Evolutionary conservation across 305 asterid genomes (phyloP).

Genomic region (Andrographis paniculata): DNA sequence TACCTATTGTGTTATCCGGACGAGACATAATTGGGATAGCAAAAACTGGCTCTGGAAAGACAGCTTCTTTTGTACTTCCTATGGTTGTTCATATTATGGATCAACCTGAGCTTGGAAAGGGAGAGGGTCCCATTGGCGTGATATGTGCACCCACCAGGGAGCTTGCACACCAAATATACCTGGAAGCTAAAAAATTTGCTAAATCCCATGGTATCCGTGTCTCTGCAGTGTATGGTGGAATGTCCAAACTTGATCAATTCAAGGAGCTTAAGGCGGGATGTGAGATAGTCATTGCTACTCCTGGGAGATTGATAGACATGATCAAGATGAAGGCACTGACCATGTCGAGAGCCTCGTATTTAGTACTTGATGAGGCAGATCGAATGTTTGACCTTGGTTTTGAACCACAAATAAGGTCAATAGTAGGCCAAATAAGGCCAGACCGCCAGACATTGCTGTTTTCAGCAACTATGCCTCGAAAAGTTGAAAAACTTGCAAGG

Average conservation of each 20-base stretch:
- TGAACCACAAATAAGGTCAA: conserved; percentile 94
- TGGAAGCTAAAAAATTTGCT: conserved; percentile 91
- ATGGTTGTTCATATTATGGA: conserved; percentile 94
- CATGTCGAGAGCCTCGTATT: conserved; percentile 75
- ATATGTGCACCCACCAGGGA: conserved; percentile 98
- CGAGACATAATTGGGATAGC: conserved; percentile 94
- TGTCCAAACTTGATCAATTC: conserved; percentile 95
- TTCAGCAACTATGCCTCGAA: conserved; percentile 97
- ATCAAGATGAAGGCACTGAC: conserved; percentile 87
- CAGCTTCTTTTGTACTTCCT: conserved; percentile 93
- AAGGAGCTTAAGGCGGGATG: conserved; percentile 98
- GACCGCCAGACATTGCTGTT: conserved; percentile 92
- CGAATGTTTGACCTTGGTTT: conserved; percentile 99
- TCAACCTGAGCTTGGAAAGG: conserved; percentile 87
- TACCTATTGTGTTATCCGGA: conserved; percentile 91
- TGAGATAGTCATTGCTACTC: conserved; percentile 94
- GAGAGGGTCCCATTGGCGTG: conserved; percentile 96
- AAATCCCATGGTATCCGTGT: conserved; percentile 80
- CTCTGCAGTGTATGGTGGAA: conserved; percentile 95
- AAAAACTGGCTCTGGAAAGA: conserved; percentile 97
- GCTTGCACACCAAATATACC: conserved; percentile 88
- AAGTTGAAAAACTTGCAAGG: conserved; percentile 94
- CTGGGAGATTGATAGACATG: conserved; percentile 96
- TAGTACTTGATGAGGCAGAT: conserved; percentile 98
- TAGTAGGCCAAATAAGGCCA: conserved; percentile 94